Percentiles rank a stretch among this genome's conserved stretches.
phyloP scores from a whole-genome alignment of 192 early-diverging fungal species.

The Backusella australiensis region DNA sequence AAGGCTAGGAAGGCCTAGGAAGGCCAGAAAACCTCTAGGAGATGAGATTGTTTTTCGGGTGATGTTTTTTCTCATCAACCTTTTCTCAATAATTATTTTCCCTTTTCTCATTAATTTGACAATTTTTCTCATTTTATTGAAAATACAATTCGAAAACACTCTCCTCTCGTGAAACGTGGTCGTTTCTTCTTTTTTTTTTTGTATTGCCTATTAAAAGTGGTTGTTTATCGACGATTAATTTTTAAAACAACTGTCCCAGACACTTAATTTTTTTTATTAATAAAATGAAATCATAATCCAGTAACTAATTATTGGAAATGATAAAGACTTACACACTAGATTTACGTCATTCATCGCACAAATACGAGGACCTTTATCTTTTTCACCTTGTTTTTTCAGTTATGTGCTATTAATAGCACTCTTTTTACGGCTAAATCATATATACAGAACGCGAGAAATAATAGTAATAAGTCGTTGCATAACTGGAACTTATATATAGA shows the following conservation, averaged over 20 bases:
- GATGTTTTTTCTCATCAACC: too few relatives aligned
- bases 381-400: not conserved
- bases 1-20: too few relatives aligned
- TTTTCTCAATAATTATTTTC: too few relatives aligned
- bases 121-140: too few relatives aligned
- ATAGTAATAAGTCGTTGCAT: not conserved
- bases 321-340: not conserved
- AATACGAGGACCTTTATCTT: not conserved
- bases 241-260: not conserved
- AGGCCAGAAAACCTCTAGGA: too few relatives aligned
- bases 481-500: not conserved
- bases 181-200: too few relatives aligned
- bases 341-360: not conserved
- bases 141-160: not conserved
- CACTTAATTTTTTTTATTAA: not conserved
- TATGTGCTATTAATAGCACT: not conserved
- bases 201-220: too few relatives aligned
- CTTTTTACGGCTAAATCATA: not conserved
- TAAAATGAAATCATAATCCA: not conserved
- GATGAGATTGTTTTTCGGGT: too few relatives aligned
- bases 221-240: not conserved
- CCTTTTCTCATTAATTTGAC: too few relatives aligned
- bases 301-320: not conserved
- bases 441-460: not conserved
- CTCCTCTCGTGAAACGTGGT: not conserved